Base-by-base conservation (phyloP, 345 rosid genomes). In the Microcos paniculata region DNA sequence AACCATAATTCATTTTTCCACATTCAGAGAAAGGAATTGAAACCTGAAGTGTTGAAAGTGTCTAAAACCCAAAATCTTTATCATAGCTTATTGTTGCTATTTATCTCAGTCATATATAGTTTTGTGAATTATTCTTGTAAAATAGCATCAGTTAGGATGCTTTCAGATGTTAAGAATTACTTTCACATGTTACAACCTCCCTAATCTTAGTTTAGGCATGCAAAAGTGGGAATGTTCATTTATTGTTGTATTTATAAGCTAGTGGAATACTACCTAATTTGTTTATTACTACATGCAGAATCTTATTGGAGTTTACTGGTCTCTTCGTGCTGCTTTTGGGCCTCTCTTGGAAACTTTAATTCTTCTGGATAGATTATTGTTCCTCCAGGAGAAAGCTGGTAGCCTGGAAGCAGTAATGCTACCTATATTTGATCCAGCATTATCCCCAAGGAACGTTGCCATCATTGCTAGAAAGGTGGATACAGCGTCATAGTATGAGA, bases 371-470 rank as follows among this genome's bases (percentile, higher is more conserved):
- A 87, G 99, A 87, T 81, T 95, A 58, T 81, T 95, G 88, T 91
- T 90, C 82, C 90, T 93, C 81, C 98, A 93, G 82, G 98, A 95
- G 86, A 91, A 87, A 77, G 92, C 85, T 26, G 83, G 76, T 74
- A 74, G 79, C 24, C 14, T 86, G 42, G 84, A 93, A 82, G 91
- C 81, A 59, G 70, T 80, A 70, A 89, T 95, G 96, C 57, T 91
- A 71, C 99, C 99, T 33, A 85, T 90, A 28, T 95, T 95, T 65
- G 89, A 93, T 80, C 97, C 99, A 48, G 85, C 85, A 71, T 72
- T 90, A 76, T 93, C 99, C 33, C 99, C 98, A 4, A 88, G 98
- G 80, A 93, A 95, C 61, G 87, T 95, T 31, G 97, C 97, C 69
- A 87, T 95, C 73, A 89, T 95, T 75, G 97, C 97, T 51, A 87